Conservation (phyloP, 2,329 filamentous ascomycete genomes). For the Clonostachys rosea region DNA sequence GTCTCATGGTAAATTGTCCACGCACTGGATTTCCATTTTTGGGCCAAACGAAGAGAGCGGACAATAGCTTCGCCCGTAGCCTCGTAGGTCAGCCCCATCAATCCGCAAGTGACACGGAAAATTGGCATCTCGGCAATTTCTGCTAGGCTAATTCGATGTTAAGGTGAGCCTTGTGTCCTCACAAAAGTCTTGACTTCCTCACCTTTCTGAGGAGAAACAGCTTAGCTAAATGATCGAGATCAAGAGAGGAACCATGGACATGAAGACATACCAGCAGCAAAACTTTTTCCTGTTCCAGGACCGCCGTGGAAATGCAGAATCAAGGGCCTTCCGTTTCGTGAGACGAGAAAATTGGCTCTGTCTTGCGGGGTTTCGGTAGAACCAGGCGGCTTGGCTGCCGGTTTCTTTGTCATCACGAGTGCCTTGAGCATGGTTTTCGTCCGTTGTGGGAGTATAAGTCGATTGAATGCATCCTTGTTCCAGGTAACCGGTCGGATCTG, state of each 20-base stretch:
- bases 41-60: too few relatives aligned
- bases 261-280: slow-evolving; percentile 10
- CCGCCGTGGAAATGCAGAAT: slow-evolving; percentile 23
- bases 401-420: slow-evolving; percentile 13
- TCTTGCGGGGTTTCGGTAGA: too few relatives aligned
- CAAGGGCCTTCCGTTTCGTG: slow-evolving; percentile 17
- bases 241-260: too few relatives aligned
- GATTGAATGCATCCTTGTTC: slow-evolving; percentile 9
- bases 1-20: too few relatives aligned
- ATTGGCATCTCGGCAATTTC: background rate
- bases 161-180: too few relatives aligned
- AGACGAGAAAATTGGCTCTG: slow-evolving; percentile 19
- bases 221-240: too few relatives aligned
- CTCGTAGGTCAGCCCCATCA: background rate
- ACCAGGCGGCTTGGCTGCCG: slow-evolving; percentile 6
- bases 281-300: slow-evolving; percentile 24
- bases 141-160: background rate
- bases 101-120: background rate
- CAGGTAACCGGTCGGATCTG: slow-evolving; percentile 3
- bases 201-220: too few relatives aligned
- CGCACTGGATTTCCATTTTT: too few relatives aligned
- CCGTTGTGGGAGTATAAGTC: slow-evolving; percentile 8
- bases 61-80: background rate
- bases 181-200: too few relatives aligned
- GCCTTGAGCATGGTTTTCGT: slow-evolving; percentile 18